Evolutionary conservation across 305 asterid genomes (phyloP), one percentile per base, ranked within the genome.

Genomic region (Fraxinus xanthoxyloides): DNA sequence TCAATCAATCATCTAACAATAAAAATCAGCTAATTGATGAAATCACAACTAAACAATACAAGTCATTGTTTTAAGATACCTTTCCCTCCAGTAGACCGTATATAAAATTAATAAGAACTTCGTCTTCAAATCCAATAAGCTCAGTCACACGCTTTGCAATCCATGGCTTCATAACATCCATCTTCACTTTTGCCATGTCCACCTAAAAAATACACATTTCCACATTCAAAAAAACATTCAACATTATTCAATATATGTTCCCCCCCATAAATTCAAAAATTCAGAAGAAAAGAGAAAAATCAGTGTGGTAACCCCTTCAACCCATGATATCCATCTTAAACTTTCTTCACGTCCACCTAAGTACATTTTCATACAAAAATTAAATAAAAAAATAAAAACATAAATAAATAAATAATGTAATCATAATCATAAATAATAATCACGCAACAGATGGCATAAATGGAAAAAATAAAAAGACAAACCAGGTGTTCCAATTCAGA

Each of bases 161-260:
- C 99, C 99, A 97, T 2, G 98, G 98, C 85, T 85, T 94, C 97
- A 96, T 81, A 69, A 96, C 96, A 89, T 97, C 99, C 89, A 97
- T 84, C 91, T 93, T 93, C 79, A 97, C 97, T 84, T 93, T 93
- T 2, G 96, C 86, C 93, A 92, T 92, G 85, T 94, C 99, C 89
- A 97, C 98, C 99, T 97, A 63, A 84, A 76, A 76, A 26, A 72
- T 46, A 75, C 54, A 74, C 21, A 48, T 72, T 23, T 51, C 19
- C 2, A 10, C 3, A 9, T 67, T 63, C 32, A 77, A 23, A 84
- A 17, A 54, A 79, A 46, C 63, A 81, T 38, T 76, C 13, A 12
- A 63, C 7, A 81, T 15, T 36, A 79, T 67, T 23, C 81, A 9
- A n/a, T 19, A 82, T 4, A 38, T 67, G 30, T 36, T 69, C 48